These are phyloP conservation scores for Penicillium sp. DNA, from an alignment of 2,329 filamentous ascomycete genomes.

Conservation along the genomic window DNA sequence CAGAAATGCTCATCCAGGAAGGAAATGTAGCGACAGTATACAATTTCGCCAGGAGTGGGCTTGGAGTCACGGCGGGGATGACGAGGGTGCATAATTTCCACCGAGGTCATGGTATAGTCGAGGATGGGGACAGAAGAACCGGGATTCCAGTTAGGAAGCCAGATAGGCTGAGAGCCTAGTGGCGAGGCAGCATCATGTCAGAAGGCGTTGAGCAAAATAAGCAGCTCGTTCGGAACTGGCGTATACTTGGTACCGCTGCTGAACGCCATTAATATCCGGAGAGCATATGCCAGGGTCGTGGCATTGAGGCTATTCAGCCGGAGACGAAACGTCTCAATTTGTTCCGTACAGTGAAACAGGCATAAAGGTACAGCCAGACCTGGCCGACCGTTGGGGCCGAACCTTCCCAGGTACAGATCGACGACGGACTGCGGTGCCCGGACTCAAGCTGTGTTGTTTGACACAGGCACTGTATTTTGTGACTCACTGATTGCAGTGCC, in stretches of 20 bases:
- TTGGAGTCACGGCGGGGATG: conserved; percentile 71
- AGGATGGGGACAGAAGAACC: conserved; percentile 30
- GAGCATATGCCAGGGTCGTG: conserved; percentile 37
- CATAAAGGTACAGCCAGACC: conserved; percentile 49
- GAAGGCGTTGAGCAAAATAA: conserved; percentile 58
- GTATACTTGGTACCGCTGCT: conserved; percentile 13
- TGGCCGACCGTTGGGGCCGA: conserved; percentile 42
- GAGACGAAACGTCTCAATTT: conserved; percentile 45
- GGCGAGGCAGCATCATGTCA: conserved; percentile 71
- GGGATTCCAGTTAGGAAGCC: conserved; percentile 33
- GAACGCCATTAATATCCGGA: conserved; percentile 31
- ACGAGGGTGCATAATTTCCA: conserved; percentile 55
- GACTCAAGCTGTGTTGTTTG: conserved; percentile 39
- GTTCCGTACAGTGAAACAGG: conserved; percentile 42
- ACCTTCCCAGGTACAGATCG: conserved; percentile 40
- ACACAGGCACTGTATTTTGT: conserved; percentile 8
- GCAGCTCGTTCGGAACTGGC: conserved; percentile 31
- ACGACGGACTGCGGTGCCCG: conserved; percentile 44
- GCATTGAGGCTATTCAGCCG: conserved; percentile 36
- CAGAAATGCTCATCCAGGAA: conserved; percentile 73
- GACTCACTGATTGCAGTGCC: conserved; percentile 24
- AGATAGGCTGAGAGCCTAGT: conserved; percentile 61
- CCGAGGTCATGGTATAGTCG: conserved; percentile 49
- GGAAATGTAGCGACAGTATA: conserved; percentile 76
- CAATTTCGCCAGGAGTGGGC: conserved; percentile 64